Percentiles rank a stretch among this genome's conserved stretches.
These are phyloP conservation scores for Solanum clarkiae DNA, from an alignment of 257 asterid genomes.

Conservation along the genomic window DNA sequence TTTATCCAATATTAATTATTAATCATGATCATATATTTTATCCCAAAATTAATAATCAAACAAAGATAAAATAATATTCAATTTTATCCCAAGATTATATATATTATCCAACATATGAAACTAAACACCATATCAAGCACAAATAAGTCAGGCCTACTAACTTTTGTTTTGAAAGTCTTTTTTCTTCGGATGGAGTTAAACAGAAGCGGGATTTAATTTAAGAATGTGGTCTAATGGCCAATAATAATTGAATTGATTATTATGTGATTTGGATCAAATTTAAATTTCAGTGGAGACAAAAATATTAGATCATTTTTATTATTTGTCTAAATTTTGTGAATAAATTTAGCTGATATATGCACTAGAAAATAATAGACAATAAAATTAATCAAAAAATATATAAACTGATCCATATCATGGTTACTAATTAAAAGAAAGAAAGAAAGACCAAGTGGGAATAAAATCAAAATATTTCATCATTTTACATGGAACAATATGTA, in stretches of 20 bases:
- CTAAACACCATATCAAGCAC: neutral
- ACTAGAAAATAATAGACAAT: neutral
- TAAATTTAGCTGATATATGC: neutral
- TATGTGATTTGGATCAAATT: neutral
- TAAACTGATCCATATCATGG: neutral
- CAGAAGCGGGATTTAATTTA: neutral
- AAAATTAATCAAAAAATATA: neutral
- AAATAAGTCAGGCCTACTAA: neutral
- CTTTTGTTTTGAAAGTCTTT: neutral
- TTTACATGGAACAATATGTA: neutral
- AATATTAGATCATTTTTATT: neutral
- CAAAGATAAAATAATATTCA: neutral
- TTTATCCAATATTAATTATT: neutral
- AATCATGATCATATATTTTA: neutral
- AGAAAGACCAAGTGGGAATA: neutral
- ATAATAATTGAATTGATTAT: neutral
- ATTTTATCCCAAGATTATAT: neutral
- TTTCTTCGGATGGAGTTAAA: neutral
- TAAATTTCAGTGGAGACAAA: neutral
- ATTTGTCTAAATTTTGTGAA: too few relatives aligned
- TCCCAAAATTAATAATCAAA: neutral
- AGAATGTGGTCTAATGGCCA: fast-evolving
- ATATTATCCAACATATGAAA: neutral
- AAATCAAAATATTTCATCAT: neutral
- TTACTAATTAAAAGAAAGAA: neutral